phyloP scores from a whole-genome alignment of 805 yeast genomes.

The Spathaspora sp. region DNA sequence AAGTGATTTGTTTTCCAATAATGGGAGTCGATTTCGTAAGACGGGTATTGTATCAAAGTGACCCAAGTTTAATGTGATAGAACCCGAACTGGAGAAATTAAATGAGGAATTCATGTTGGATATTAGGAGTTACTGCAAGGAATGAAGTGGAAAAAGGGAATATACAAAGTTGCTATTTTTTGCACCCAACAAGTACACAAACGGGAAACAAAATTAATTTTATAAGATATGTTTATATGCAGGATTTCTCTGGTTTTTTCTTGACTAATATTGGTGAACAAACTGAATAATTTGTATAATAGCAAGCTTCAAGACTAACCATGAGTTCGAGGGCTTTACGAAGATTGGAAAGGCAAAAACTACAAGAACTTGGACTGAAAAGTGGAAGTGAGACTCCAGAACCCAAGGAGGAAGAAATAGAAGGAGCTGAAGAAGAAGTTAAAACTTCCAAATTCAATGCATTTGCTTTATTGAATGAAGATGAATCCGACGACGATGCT shows the following conservation, averaged over 20 bases:
- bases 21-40: too few relatives aligned
- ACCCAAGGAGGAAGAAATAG: conserved; percentile 9
- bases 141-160: not conserved
- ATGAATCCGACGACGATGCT: conserved; percentile 21
- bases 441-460: conserved; percentile 33
- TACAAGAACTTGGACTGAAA: conserved; percentile 11
- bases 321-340: conserved; percentile 54
- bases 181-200: not conserved
- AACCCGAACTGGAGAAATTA: not conserved
- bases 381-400: not conserved
- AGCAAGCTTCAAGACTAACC: not conserved
- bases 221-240: too few relatives aligned
- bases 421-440: conserved; percentile 12
- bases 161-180: too few relatives aligned
- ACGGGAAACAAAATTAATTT: not conserved
- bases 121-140: too few relatives aligned
- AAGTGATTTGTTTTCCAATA: not conserved
- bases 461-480: conserved; percentile 39
- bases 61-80: not conserved
- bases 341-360: conserved; percentile 33
- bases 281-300: too few relatives aligned
- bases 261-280: too few relatives aligned
- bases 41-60: not conserved
- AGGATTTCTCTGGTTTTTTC: too few relatives aligned
- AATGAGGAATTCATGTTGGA: not conserved